These are phyloP conservation scores for Botrytis porri DNA, from an alignment of 2,329 filamentous ascomycete species.

Conservation along the genomic window DNA sequence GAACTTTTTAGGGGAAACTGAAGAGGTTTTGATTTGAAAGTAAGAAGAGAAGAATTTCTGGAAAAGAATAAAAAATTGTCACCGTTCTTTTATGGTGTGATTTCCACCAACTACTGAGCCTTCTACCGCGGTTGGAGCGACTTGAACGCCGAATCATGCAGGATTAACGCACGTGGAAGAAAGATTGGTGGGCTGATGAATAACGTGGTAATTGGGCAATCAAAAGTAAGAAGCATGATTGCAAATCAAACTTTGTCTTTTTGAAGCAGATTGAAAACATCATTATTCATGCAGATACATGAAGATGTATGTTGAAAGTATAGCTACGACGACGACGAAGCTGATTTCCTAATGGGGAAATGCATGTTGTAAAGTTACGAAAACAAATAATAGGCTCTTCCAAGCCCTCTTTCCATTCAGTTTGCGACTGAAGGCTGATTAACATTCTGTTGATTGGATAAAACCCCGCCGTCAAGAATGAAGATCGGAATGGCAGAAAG, in stretches of 20 bases:
- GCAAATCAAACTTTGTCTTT: not conserved
- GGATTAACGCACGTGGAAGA: slow-evolving; percentile 10
- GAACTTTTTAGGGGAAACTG: not conserved
- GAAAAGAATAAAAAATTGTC: not conserved
- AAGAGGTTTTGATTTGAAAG: not conserved
- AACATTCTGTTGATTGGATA: slow-evolving; percentile 5
- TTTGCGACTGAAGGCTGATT: not conserved
- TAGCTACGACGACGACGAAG: slow-evolving; percentile 23
- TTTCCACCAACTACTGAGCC: not conserved
- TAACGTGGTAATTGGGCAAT: not conserved
- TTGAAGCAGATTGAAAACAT: slow-evolving; percentile 17
- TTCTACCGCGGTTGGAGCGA: not conserved
- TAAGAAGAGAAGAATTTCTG: not conserved
- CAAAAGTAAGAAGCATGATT: not conserved
- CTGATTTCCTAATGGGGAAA: slow-evolving; percentile 28
- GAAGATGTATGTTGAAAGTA: slow-evolving; percentile 10
- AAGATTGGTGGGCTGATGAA: not conserved
- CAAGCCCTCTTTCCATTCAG: not conserved
- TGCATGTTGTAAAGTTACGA: slow-evolving; percentile 22
- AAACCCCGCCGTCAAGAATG: slow-evolving; percentile 4
- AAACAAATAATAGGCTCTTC: slow-evolving; percentile 22
- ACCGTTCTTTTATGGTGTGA: slow-evolving; percentile 1
- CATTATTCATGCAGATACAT: slow-evolving; percentile 19
- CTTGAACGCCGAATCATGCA: slow-evolving; percentile 1
- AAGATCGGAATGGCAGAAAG: slow-evolving; percentile 7